Percentiles rank a stretch among this genome's conserved stretches.
Evolutionary conservation across 768 basidiomycete species (phyloP).

Genomic region (Mycena crocata): DNA sequence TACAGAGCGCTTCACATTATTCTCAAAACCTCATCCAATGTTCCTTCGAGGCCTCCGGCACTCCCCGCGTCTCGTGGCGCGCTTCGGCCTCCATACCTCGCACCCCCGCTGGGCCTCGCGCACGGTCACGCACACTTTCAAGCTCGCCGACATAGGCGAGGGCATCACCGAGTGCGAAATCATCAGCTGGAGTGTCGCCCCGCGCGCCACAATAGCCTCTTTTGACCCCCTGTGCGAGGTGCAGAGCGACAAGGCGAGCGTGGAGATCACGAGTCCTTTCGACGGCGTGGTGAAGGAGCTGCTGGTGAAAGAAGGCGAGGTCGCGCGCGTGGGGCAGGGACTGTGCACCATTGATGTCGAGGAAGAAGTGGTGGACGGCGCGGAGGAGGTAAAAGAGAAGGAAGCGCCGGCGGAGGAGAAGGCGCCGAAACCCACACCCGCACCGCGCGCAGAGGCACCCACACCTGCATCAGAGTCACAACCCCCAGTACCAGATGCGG

Average conservation of each 20-base stretch:
- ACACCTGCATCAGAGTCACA: conserved; percentile 3
- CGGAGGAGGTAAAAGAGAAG: conserved; percentile 63
- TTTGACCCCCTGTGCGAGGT: conserved; percentile 88
- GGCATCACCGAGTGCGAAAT: conserved; percentile 93
- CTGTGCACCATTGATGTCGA: conserved; percentile 88
- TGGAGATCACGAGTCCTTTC: conserved; percentile 90
- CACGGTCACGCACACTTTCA: conserved; percentile 63
- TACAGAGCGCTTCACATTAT: too few species aligned
- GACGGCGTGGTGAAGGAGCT: conserved; percentile 81
- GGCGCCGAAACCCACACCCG: conserved; percentile 5
- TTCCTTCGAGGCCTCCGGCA: conserved; percentile 46
- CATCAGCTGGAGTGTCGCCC: conserved; percentile 82
- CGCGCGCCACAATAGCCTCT: conserved; percentile 59
- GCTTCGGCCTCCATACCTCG: conserved; percentile 5
- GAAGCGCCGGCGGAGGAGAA: conserved; percentile 49
- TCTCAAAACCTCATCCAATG: conserved; percentile 40
- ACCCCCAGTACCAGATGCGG: too few species aligned
- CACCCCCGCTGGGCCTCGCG: conserved; percentile 12
- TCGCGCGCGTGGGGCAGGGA: conserved; percentile 84
- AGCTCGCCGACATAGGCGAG: conserved; percentile 88
- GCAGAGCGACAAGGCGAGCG: conserved; percentile 91
- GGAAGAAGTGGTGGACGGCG: conserved; percentile 53
- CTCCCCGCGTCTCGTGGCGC: conserved; percentile 2
- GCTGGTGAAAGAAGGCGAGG: conserved; percentile 82
- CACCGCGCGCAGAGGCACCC: not conserved